Evolutionary conservation across 1,139 yeast genomes (phyloP), one percentile per base, ranked within the genome.

Genomic region (Yamadazyma dushanensis): DNA sequence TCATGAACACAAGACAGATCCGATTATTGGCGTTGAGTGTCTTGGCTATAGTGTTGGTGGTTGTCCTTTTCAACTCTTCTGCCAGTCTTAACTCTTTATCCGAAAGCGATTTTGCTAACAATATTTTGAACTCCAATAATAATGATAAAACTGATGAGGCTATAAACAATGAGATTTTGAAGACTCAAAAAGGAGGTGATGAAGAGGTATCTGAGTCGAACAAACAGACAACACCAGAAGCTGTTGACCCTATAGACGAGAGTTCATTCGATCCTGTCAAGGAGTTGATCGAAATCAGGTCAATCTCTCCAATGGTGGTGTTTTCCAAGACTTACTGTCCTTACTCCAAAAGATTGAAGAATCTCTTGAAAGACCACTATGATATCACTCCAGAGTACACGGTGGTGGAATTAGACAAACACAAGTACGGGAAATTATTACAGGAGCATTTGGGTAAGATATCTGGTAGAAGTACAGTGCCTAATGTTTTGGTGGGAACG

Each of bases 351-450:
- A 70, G 66, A 35, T 73, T 89, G 49, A 92, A 90, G 65, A 70
- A 73, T 22, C 65, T 89, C 31, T 67, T 92, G 35, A 59, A 61
- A 17, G 76, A 75, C 17, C 76, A 78, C 47, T 89, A 87, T 61
- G 73, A 74, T 38, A 78, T 92, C 41, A 70, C 75, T 1, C 98
- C 97, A 2, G 65, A 68, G 27, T 90, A 88, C 4, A 56, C 70
- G 9, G 73, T 86, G 32, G 88, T 90, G 18, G 97, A 92, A 56
- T 71, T 92, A 37, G 97, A 92, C 60, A 71, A 69, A 52, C 95
- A 89, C 56, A 71, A 74, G 32, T 74, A 80, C 51, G 92, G 92
- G 1, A 56, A 59, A 10, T 77, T 70, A 39, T 64, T 84, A 42
- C 92, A 83, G 55, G 70, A 63, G 11, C 78, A 78, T 55, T 66